Percentiles rank a stretch among this genome's conserved stretches.
These are phyloP conservation scores for Begonia loranthoides DNA, from an alignment of 306 rosid species.

Conservation along the genomic window DNA sequence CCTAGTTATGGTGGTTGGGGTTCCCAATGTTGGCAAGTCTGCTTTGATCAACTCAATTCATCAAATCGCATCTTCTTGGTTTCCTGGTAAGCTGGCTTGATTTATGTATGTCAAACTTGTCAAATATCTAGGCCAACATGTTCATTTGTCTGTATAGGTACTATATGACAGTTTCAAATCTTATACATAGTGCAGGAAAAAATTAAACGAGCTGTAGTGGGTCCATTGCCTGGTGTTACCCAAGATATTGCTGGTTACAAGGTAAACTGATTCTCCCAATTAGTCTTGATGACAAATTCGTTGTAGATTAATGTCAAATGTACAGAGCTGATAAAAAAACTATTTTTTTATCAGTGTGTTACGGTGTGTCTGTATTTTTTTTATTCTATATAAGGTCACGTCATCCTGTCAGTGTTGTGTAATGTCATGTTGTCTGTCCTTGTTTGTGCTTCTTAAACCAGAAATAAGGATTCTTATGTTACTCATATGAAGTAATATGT, in stretches of 20 bases:
- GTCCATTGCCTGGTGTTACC: constrained; percentile 89
- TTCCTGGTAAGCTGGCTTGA: constrained; percentile 38
- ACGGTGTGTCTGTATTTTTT: too few relatives aligned
- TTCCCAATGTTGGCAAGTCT: constrained; percentile 89
- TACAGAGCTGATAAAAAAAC: too few relatives aligned
- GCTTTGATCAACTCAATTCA: constrained; percentile 77
- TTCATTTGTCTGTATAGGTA: not conserved
- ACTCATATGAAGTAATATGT: too few relatives aligned
- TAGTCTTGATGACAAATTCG: too few relatives aligned
- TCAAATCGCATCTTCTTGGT: constrained; percentile 57
- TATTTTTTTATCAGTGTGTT: too few relatives aligned
- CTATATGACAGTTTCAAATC: constrained; percentile 2
- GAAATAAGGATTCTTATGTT: too few relatives aligned
- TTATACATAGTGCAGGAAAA: constrained; percentile 58
- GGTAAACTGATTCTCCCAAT: constrained; percentile 22
- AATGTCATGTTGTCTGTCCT: too few relatives aligned
- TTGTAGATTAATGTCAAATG: not conserved
- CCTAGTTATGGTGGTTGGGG: constrained; percentile 92
- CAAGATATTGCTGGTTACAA: constrained; percentile 90
- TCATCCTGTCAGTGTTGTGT: too few relatives aligned
- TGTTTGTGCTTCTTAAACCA: too few relatives aligned
- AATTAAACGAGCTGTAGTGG: constrained; percentile 81
- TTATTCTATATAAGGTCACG: too few relatives aligned
- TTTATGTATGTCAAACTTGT: not conserved
- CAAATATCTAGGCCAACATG: not conserved